Evolutionary conservation across 179 eudicot genomes (phyloP), one percentile per base, ranked within the genome.

Genomic region (Vitellaria paradoxa): DNA sequence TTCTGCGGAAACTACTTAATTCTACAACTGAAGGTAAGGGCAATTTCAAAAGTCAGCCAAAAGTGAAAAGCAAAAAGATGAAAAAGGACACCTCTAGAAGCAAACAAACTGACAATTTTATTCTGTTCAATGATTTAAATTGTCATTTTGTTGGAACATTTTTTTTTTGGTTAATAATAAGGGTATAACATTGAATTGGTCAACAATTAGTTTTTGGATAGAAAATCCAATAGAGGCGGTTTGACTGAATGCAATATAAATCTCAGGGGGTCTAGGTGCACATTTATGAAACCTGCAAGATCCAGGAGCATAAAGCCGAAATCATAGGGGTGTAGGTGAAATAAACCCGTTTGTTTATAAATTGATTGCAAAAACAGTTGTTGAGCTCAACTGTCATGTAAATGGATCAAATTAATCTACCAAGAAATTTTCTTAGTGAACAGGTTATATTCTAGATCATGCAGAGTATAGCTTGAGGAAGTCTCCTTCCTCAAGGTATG

Each of bases 1-100:
- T 23, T n/a, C 53, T 45, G 6, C 15, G 9, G 13, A 72, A 78
- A 78, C 68, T 26, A 61, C 18, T 47, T 61, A 71, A 24, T 26
- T 55, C 49, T 67, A 62, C 37, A 23, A 63, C 18, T 17, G 15
- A 59, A 66, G 52, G 49, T n/a, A 68, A 68, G 61, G 65, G 98
- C 96, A 75, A 91, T 93, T 86, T 93, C 99, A 86, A 95, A 91
- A 59, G 97, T 95, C 86, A 93, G 79, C 91, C 99, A 91, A 92
- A 79, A 79, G 46, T 12, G 45, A 52, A 52, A 21, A 73, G 56
- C 60, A 59, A 65, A 55, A 73, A 74, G 57, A 79, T 30, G 50
- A 65, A 50, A 70, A 66, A 60, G 73, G 74, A 23, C 64, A 53
- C 49, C 40, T 60, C 12, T 20, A 66, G 18, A 71, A 24, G 45